Evolutionary conservation across 345 rosid species (phyloP).

Genomic region (Lepidium didymum): DNA sequence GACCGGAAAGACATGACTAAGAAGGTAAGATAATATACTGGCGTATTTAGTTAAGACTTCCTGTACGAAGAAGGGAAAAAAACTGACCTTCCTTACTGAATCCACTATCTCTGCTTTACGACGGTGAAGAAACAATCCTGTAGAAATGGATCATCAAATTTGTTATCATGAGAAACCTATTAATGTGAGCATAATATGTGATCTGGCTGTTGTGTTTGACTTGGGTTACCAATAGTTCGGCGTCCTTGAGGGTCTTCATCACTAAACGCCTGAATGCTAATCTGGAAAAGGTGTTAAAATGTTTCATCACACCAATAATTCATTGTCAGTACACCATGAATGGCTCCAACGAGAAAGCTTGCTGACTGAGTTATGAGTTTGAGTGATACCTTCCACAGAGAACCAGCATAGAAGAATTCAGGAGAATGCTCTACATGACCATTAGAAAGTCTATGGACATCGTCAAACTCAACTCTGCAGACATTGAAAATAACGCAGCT

Average conservation of each 20-base stretch:
- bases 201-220: neutral
- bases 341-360: neutral
- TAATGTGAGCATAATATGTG: neutral
- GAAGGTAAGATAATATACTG: neutral
- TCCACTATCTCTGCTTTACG: constrained; percentile 82
- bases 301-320: constrained; percentile 13
- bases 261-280: constrained; percentile 88
- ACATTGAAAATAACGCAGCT: neutral
- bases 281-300: constrained; percentile 38
- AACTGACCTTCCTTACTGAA: constrained; percentile 62
- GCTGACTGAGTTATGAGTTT: neutral
- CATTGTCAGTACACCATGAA: neutral
- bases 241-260: constrained; percentile 99
- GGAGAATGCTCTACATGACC: constrained; percentile 98
- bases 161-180: constrained; percentile 1
- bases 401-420: constrained; percentile 91
- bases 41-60: neutral
- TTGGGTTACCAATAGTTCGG: constrained; percentile 67
- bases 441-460: constrained; percentile 80
- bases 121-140: constrained; percentile 94
- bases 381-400: constrained; percentile 94
- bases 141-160: constrained; percentile 5
- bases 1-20: neutral
- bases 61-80: neutral
- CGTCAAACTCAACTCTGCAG: constrained; percentile 79